Base-by-base conservation (phyloP, 1,139 yeast species). In the Yamadazyma triangularis region DNA sequence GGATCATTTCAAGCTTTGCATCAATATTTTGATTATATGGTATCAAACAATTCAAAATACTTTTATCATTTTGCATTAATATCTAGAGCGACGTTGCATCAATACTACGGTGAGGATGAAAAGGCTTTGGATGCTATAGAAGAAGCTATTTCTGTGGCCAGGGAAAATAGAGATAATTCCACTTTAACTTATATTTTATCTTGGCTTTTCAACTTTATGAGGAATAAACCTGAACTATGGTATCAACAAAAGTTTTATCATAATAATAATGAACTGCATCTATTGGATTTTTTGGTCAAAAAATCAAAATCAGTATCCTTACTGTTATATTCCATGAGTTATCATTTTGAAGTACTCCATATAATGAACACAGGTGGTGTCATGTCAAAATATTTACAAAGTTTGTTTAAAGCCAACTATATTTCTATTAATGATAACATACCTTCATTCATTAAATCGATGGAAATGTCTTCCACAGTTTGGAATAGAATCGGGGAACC, bases 131-230 rank as follows among this genome's bases (percentile, higher is more conserved):
- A 80, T 42, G 83, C 95, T 0, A 83, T 88, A 4, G 87, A 83
- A 42, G 96, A 88, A 50, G 93, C 96, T 0, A 82, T 88, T 3
- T 69, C 85, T 4, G 89, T 88, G 2, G 96, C 96, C 0, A 64
- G 96, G 44, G 96, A 88, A 47, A 81, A 84, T 45, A 80, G 79
- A 41, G 96, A 88, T 51, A 69, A 75, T 37, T 62, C 70, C 9
- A 85, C 95, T 13, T 62, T 88, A 24, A 82, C 87, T n/a, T 80
- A 79, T 42, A 72, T 88, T 11, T 60, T 87, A 27, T 73, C 89
- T 7, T 86, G 95, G 94, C 62, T 87, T 1, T 79, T 79, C 47
- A 74, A 79, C 39, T 84, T 84, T 41, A 66, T 85, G 49, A 76
- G 76, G 38, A 73, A 74, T 39, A 72, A 79, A 41, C 95, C 95